These are phyloP conservation scores for Fusarium sp. DNA, from an alignment of 2,329 filamentous ascomycete species.

Conservation along the genomic window DNA sequence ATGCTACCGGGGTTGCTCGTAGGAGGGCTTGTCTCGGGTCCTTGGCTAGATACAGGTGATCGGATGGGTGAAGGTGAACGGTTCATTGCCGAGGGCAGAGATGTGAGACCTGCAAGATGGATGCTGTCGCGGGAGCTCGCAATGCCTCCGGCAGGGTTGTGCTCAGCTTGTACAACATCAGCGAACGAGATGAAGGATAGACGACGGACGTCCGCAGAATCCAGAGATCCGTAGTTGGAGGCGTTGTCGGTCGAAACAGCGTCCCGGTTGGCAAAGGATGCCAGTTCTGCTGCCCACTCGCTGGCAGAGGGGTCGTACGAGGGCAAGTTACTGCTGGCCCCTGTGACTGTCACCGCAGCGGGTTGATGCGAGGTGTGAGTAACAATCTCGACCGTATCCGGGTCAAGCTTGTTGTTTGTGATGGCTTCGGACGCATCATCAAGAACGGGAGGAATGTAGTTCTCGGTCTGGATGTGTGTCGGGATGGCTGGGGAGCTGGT, in stretches of 20 bases:
- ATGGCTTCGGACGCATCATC: constrained; percentile 93
- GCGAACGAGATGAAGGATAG: constrained; percentile 97
- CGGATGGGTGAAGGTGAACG: constrained; percentile 84
- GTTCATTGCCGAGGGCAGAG: constrained; percentile 64
- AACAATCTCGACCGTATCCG: constrained; percentile 91
- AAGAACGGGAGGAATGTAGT: constrained; percentile 90
- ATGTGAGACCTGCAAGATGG: constrained; percentile 74
- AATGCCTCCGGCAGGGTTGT: constrained; percentile 66
- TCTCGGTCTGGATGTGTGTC: constrained; percentile 91
- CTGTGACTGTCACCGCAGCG: constrained; percentile 74
- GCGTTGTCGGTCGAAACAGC: constrained; percentile 66
- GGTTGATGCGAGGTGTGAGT: constrained; percentile 87
- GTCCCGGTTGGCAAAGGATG: constrained; percentile 62
- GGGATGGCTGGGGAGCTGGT: constrained; percentile 89
- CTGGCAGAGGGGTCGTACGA: constrained; percentile 57
- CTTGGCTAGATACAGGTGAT: constrained; percentile 80
- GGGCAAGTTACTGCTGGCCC: constrained; percentile 51
- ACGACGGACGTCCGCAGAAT: constrained; percentile 79
- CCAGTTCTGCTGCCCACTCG: constrained; percentile 69
- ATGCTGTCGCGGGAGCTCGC: constrained; percentile 74
- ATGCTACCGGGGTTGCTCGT: constrained; percentile 80
- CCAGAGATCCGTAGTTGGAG: constrained; percentile 81
- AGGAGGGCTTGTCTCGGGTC: constrained; percentile 75
- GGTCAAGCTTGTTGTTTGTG: constrained; percentile 84
- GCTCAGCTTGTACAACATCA: constrained; percentile 90